A percentile compares a stretch with the other conserved stretches of the same genome.
Conservation (phyloP, 495 filamentous ascomycete species). For the Saxispiralis lemnorum region DNA sequence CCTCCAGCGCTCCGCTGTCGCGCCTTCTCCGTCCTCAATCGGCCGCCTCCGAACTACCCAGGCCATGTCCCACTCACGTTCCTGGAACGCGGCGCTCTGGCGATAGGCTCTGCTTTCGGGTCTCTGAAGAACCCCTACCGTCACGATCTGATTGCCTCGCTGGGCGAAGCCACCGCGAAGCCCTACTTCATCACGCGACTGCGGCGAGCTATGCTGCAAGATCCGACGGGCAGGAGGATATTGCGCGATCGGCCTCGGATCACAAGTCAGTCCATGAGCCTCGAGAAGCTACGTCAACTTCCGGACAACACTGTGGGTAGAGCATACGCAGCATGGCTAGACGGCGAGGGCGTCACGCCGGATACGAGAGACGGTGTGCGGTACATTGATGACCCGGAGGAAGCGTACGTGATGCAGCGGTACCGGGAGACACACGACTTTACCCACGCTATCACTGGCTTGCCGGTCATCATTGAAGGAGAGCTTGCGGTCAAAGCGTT, state of each 20-base stretch:
- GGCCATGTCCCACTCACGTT: constrained; percentile 78
- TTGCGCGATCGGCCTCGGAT: constrained; percentile 80
- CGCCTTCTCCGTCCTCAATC: constrained; percentile 58
- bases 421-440: constrained; percentile 97
- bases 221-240: constrained; percentile 75
- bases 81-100: constrained; percentile 57
- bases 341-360: constrained; percentile 78
- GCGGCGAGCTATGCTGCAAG: constrained; percentile 71
- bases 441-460: constrained; percentile 85
- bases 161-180: constrained; percentile 83
- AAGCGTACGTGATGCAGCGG: constrained; percentile 95
- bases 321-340: constrained; percentile 73
- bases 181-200: constrained; percentile 92
- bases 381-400: constrained; percentile 87
- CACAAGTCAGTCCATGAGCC: constrained; percentile 54
- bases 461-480: constrained; percentile 83
- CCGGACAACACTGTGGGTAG: constrained; percentile 63
- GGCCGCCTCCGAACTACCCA: constrained; percentile 68
- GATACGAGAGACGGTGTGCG: constrained; percentile 68
- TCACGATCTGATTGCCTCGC: constrained; percentile 78
- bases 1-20: constrained; percentile 9
- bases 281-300: constrained; percentile 52
- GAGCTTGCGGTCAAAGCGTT: constrained; percentile 91
- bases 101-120: constrained; percentile 64
- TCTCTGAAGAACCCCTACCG: constrained; percentile 66